These are phyloP conservation scores for Xylaria sp. DNA, from an alignment of 2,329 filamentous ascomycete species.

Conservation along the genomic window DNA sequence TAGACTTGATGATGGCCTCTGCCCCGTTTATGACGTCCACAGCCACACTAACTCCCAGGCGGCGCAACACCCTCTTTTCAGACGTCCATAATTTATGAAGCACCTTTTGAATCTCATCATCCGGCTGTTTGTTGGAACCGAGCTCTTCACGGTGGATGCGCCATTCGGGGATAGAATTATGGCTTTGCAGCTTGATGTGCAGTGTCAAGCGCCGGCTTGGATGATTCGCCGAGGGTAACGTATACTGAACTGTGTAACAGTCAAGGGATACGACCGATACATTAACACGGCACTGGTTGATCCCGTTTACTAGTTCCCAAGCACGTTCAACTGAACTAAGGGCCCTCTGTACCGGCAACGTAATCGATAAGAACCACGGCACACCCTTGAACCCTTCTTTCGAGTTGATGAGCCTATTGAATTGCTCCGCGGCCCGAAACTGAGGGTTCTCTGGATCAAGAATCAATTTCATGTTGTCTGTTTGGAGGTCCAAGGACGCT, in stretches of 20 bases:
- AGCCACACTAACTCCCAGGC: conserved; percentile 56
- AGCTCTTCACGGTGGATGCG: conserved; percentile 56
- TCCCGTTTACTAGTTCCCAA: conserved; percentile 58
- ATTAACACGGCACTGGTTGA: conserved; percentile 60
- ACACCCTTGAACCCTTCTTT: conserved; percentile 62
- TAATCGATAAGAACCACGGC: conserved; percentile 66
- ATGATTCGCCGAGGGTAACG: conserved; percentile 49
- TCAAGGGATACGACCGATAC: conserved; percentile 66
- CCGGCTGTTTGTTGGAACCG: conserved; percentile 39
- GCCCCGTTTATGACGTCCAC: conserved; percentile 55
- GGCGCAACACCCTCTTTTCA: conserved; percentile 46
- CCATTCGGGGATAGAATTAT: conserved; percentile 64
- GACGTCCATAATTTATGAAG: conserved; percentile 48
- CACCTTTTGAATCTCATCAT: conserved; percentile 48
- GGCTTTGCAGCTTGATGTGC: conserved; percentile 62
- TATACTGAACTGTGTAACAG: conserved; percentile 68
- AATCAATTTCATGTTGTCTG: conserved; percentile 65
- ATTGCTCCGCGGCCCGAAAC: conserved; percentile 68
- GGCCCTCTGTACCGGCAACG: conserved; percentile 72
- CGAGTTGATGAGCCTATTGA: conserved; percentile 61
- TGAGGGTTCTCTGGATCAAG: conserved; percentile 75
- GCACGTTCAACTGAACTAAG: conserved; percentile 69
- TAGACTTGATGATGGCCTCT: conserved; percentile 57
- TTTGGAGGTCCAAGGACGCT: conserved; percentile 68
- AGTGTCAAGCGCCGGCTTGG: conserved; percentile 58